These are phyloP conservation scores for Baudoinia panamericana DNA, from an alignment of 495 filamentous ascomycete genomes.

Conservation along the genomic window DNA sequence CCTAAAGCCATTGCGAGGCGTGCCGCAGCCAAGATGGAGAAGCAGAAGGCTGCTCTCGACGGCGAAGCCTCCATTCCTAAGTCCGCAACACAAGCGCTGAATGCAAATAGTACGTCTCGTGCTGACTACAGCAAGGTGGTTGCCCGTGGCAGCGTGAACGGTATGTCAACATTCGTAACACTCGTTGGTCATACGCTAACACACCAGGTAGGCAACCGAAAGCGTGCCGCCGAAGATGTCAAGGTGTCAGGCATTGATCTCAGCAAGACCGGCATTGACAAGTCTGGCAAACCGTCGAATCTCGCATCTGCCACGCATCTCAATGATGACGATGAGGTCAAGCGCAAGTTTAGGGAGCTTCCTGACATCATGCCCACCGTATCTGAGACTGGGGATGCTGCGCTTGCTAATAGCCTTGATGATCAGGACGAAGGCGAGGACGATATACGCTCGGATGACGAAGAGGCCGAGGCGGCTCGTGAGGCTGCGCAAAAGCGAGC, in stretches of 20 bases:
- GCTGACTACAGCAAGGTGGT: conserved; percentile 17
- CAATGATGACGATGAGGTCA: conserved; percentile 37
- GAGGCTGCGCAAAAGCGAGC: conserved; percentile 67
- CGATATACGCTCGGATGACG: conserved; percentile 73
- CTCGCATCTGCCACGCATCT: conserved; percentile 53
- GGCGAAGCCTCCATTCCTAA: conserved; percentile 18
- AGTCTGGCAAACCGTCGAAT: conserved; percentile 25
- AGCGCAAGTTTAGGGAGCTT: conserved; percentile 25
- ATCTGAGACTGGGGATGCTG: conserved; percentile 41
- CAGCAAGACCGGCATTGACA: conserved; percentile 52
- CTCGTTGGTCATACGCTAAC: conserved; percentile 9
- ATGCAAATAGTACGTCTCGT: conserved; percentile 5
- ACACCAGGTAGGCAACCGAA: conserved; percentile 18
- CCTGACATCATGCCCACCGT: conserved; percentile 15
- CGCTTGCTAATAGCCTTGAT: conserved; percentile 47
- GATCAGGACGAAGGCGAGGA: conserved; percentile 60
- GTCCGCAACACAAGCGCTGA: conserved; percentile 6
- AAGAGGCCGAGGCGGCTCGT: conserved; percentile 69
- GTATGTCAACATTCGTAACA: neutral
- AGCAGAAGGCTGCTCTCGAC: conserved; percentile 12
- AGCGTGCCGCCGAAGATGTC: conserved; percentile 46
- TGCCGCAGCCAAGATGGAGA: conserved; percentile 16
- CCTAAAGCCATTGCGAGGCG: conserved; percentile 69
- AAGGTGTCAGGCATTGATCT: conserved; percentile 80
- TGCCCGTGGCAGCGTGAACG: conserved; percentile 2